phyloP scores from a whole-genome alignment of 2,329 filamentous ascomycete species.

The Fulvia fulva region DNA sequence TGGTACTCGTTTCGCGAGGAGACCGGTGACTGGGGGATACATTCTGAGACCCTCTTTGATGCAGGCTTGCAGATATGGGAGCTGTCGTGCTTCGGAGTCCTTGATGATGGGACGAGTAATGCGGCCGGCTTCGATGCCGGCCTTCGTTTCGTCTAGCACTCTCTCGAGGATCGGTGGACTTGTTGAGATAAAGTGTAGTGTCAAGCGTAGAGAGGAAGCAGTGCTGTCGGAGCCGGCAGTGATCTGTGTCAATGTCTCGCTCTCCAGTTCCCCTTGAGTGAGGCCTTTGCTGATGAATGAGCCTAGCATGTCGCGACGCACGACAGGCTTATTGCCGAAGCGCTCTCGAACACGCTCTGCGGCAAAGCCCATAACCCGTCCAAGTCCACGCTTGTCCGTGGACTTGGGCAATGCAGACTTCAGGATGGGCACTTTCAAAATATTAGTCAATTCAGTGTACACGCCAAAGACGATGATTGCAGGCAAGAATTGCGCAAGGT shows the following conservation, averaged over 20 bases:
- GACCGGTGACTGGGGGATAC: constrained; percentile 41
- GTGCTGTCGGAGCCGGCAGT: constrained; percentile 58
- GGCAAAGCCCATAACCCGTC: constrained; percentile 42
- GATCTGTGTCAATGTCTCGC: constrained; percentile 45
- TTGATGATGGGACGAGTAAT: constrained; percentile 47
- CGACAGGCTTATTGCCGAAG: constrained; percentile 42
- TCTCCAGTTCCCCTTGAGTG: constrained; percentile 40
- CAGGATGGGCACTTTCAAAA: constrained; percentile 41
- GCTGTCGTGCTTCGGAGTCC: constrained; percentile 41
- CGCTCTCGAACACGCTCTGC: constrained; percentile 46
- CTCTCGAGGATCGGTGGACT: constrained; percentile 45
- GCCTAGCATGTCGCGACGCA: constrained; percentile 51
- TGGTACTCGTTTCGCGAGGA: constrained; percentile 37
- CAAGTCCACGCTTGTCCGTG: constrained; percentile 45
- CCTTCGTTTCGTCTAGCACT: constrained; percentile 47
- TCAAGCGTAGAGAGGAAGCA: constrained; percentile 52
- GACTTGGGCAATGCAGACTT: constrained; percentile 42
- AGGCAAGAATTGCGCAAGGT: constrained; percentile 42
- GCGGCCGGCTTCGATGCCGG: constrained; percentile 36
- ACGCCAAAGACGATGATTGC: constrained; percentile 45
- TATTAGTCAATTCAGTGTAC: constrained; percentile 40
- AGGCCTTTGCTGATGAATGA: constrained; percentile 49
- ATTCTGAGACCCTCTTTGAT: constrained; percentile 47
- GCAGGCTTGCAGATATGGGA: constrained; percentile 46
- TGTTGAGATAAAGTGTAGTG: constrained; percentile 52